Base-by-base conservation (phyloP, 2,329 filamentous ascomycete species). In the Chaetomium sp. region DNA sequence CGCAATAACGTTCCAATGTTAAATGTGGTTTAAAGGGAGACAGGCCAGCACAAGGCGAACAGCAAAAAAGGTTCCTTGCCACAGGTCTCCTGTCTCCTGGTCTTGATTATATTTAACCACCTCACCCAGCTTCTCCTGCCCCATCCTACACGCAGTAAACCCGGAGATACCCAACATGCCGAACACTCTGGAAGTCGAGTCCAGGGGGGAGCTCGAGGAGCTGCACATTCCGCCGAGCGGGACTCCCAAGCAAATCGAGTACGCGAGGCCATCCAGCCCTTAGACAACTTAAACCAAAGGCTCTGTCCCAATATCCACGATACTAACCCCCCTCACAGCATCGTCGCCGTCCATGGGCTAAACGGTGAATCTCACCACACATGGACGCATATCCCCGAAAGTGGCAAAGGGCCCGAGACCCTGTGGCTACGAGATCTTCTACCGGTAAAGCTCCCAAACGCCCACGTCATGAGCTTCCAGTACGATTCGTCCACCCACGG, bases 331-430 rank as follows among this genome's bases (percentile, higher is more conserved):
- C 4, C 16, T 42, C 38, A 7, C 38, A 68, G 66, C 42, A 59
- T 68, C 16, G 64, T 66, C 12, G 66, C 66, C 12, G 64, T 68
- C 10, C 66, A 68, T 29, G 66, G 66, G n/a, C 57, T 68, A 1
- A 42, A 54, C n/a, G 66, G 64, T 3, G 38, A 63, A n/a, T 65
- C 29, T 10, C 16, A 45, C 25, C 31, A 33, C 6, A 64, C 54
- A 4, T 68, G 66, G 66, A 64, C 61, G 4, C 19, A 57, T n/a
- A 19, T 51, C 8, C 49, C 49, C 21, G 16, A 19, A 13, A 10
- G 21, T 16, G 50, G n/a, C 16, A 13, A 33, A 2, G 19, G 6
- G 2, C 21, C 21, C 3, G 4, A 13, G 7, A 60, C 51, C n/a
- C 16, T 54, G 35, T 64, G 62, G 62, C 23, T 64, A 13, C 23